Evolutionary conservation across 1,139 yeast genomes (phyloP), one percentile per base, ranked within the genome.

Genomic region (Schwanniomyces etchellsii): DNA sequence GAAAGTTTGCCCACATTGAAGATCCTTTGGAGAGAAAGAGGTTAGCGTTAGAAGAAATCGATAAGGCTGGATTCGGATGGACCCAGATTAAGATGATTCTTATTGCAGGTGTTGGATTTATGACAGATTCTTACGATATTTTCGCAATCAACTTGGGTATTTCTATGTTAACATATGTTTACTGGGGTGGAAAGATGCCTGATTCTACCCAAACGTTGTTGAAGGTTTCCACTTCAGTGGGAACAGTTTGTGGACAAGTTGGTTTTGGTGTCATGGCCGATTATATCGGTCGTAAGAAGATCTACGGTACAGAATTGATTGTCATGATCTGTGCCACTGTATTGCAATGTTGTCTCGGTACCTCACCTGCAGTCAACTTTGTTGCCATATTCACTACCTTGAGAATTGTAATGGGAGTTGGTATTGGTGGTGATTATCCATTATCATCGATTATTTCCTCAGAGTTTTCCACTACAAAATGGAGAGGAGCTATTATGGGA

Each of bases 401-500:
- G 60, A 80, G 95, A 74, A 77, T 84, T 42, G 52, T 83, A 39
- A 80, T 80, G 85, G 95, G 95, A 68, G 79, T 91, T 48, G 98
- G 98, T 78, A 93, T 91, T 50, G 98, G 98, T 68, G 98, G 97
- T 73, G 98, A 91, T 65, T 91, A 91, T 64, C 98, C 98, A 48
- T 77, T 91, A 61, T 88, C 97, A 26, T 91, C 97, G 26, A 81
- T 84, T 57, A 84, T 84, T 46, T 81, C 94, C 7, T 80, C 95
- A 31, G 95, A 84, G 64, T 84, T 84, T 50, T 74, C 95, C 22
- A 82, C 94, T 36, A 84, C 94, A 46, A 84, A 81, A 59, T 84
- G 94, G 93, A 82, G 95, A 79, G 95, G 95, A 69, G 94, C 95
- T 42, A 83, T 84, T 47, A 84, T 84, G 95, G 85, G 84, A 50